Evolutionary conservation across 1,139 yeast genomes (phyloP).

Genomic region (Blastobotrys arbuscula): DNA sequence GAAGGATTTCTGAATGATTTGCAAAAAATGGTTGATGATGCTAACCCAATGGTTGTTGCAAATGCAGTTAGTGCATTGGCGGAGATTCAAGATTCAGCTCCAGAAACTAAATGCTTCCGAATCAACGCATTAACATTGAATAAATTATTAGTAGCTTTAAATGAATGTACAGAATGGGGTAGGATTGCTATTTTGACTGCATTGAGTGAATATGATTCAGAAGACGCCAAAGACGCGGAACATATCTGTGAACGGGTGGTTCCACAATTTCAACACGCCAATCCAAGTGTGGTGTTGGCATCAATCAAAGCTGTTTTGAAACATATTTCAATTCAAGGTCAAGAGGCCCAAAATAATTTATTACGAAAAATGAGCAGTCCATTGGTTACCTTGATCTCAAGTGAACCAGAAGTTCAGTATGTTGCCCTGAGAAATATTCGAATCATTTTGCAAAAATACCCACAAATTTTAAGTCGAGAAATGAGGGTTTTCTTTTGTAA

Average conservation of each 20-base stretch:
- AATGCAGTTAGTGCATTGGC: constrained; percentile 83
- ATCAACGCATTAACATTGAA: constrained; percentile 46
- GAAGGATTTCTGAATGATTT: constrained; percentile 76
- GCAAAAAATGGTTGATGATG: constrained; percentile 67
- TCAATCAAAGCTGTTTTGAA: constrained; percentile 77
- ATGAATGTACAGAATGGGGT: constrained; percentile 99
- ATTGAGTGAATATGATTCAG: constrained; percentile 57
- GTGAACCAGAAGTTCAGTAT: constrained; percentile 91
- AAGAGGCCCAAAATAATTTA: constrained; percentile 42
- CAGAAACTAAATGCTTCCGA: constrained; percentile 44
- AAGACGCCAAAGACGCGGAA: constrained; percentile 60
- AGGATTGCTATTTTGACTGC: constrained; percentile 84
- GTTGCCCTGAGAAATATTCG: constrained; percentile 91
- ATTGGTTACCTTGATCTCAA: constrained; percentile 77
- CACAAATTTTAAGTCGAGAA: constrained; percentile 70
- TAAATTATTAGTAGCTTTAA: constrained; percentile 71
- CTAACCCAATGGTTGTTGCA: constrained; percentile 92
- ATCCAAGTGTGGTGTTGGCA: constrained; percentile 89
- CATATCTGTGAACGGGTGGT: constrained; percentile 86
- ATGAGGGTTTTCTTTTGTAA: constrained; percentile 87
- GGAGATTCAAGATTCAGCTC: constrained; percentile 71
- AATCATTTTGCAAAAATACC: constrained; percentile 84
- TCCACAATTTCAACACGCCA: constrained; percentile 96
- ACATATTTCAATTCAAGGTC: constrained; percentile 54
- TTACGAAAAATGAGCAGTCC: constrained; percentile 85